Percentiles rank a stretch among this genome's conserved stretches.
These are phyloP conservation scores for Fagopyrum tataricum DNA, from an alignment of 148 eudicot species.

Conservation along the genomic window DNA sequence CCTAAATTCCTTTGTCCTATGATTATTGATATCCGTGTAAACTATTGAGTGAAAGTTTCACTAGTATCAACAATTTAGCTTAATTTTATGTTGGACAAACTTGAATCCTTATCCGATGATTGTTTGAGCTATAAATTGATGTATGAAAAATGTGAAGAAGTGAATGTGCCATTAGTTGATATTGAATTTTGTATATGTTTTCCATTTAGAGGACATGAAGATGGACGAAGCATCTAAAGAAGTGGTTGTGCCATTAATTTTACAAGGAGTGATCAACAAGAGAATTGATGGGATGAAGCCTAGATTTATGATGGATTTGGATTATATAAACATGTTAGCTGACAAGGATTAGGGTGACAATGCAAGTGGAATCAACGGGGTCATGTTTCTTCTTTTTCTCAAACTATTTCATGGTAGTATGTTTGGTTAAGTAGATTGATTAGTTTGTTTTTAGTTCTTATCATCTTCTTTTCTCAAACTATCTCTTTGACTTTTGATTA, in stretches of 20 bases:
- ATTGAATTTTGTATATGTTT: not conserved
- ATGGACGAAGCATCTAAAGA: constrained; percentile 86
- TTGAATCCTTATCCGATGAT: not conserved
- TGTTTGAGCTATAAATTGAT: too few relatives aligned
- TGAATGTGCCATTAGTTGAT: too few relatives aligned
- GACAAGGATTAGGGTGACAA: constrained; percentile 78
- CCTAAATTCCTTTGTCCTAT: too few relatives aligned
- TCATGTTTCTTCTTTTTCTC: too few relatives aligned
- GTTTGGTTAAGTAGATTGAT: too few relatives aligned
- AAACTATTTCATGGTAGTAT: too few relatives aligned
- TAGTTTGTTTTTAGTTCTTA: too few relatives aligned
- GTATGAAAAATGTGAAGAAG: too few relatives aligned
- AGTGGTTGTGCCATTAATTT: constrained; percentile 80
- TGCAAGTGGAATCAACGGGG: too few relatives aligned
- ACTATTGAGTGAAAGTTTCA: not conserved
- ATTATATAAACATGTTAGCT: constrained; percentile 89
- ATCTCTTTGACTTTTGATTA: too few relatives aligned
- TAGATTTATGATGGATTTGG: constrained; percentile 95
- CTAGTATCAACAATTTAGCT: not conserved
- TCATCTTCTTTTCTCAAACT: too few relatives aligned
- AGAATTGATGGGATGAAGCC: constrained; percentile 96
- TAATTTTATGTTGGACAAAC: not conserved
- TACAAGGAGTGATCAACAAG: constrained; percentile 95
- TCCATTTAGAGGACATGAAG: constrained; percentile 82
- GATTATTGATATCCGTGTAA: not conserved